Conservation (phyloP, 257 asterid species). For the Linaria vulgaris region DNA sequence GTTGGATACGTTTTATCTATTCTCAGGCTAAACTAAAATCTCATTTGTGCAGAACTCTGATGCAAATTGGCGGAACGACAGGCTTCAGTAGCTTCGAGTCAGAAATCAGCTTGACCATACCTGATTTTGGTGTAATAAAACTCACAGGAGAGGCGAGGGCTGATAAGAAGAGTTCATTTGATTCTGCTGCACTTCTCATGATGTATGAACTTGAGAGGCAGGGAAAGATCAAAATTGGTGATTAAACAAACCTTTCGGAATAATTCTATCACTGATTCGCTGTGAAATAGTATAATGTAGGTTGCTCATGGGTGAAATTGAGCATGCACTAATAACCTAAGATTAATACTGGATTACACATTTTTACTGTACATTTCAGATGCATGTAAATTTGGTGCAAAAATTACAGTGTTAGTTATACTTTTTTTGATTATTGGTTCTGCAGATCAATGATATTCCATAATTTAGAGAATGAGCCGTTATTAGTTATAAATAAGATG, state of each 20-base stretch:
- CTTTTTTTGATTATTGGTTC: too few relatives aligned
- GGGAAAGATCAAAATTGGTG: slow-evolving; percentile 45
- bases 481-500: too few relatives aligned
- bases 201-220: slow-evolving; percentile 60
- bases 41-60: slow-evolving; percentile 43
- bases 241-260: neutral
- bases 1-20: neutral
- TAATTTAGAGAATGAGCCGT: too few relatives aligned
- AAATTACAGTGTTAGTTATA: too few relatives aligned
- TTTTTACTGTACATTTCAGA: too few relatives aligned
- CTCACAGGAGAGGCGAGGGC: slow-evolving; percentile 65
- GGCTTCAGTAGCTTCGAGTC: slow-evolving; percentile 70
- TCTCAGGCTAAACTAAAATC: neutral
- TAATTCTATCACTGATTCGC: neutral
- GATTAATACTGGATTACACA: too few relatives aligned
- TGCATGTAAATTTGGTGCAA: too few relatives aligned
- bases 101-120: slow-evolving; percentile 61
- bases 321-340: too few relatives aligned
- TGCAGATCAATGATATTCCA: too few relatives aligned
- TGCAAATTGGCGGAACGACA: slow-evolving; percentile 49
- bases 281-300: too few relatives aligned
- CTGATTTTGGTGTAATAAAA: slow-evolving; percentile 54
- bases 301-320: too few relatives aligned
- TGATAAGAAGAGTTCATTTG: slow-evolving; percentile 83
- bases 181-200: slow-evolving; percentile 80